These are phyloP conservation scores for Groenewaldozyma salmanticensis DNA, from an alignment of 805 yeast genomes.

Conservation along the genomic window DNA sequence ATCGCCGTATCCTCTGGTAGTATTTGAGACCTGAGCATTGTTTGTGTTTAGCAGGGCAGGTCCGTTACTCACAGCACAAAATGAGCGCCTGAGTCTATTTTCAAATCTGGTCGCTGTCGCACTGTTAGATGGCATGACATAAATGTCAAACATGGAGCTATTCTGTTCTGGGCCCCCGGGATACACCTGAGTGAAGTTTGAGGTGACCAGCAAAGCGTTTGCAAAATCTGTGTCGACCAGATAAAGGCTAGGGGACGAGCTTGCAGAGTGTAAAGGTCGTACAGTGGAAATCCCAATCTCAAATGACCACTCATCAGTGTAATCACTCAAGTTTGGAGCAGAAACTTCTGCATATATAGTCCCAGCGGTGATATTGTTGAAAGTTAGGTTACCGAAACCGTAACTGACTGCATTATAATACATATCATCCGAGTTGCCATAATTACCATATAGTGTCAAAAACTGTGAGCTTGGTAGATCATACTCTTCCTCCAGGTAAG, in stretches of 20 bases:
- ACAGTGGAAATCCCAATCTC: constrained; percentile 43
- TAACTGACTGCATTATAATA: constrained; percentile 14
- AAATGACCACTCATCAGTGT: constrained; percentile 41
- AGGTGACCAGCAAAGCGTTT: constrained; percentile 58
- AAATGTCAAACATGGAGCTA: constrained; percentile 14
- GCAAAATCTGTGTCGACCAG: constrained; percentile 63
- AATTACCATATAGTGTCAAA: constrained; percentile 6
- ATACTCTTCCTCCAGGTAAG: constrained; percentile 12
- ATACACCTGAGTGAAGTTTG: constrained; percentile 31
- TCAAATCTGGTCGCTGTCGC: neutral
- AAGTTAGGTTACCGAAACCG: constrained; percentile 23
- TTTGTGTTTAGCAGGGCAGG: constrained; percentile 31
- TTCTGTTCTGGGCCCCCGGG: constrained; percentile 5
- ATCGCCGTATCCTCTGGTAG: constrained; percentile 38
- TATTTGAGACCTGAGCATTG: constrained; percentile 24
- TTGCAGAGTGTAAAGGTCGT: constrained; percentile 8
- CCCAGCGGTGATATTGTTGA: constrained; percentile 23
- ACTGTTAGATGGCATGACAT: constrained; percentile 10
- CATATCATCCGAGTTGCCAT: constrained; percentile 21
- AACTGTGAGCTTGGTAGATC: constrained; percentile 8
- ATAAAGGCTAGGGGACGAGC: constrained; percentile 17
- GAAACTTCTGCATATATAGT: constrained; percentile 9
- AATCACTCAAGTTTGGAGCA: constrained; percentile 8
- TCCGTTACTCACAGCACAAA: constrained; percentile 62
- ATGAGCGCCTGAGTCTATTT: constrained; percentile 32